A percentile compares a stretch with the other conserved stretches of the same genome.
Evolutionary conservation across 495 filamentous ascomycete genomes (phyloP).

Genomic region (Usnea hakonensis): DNA sequence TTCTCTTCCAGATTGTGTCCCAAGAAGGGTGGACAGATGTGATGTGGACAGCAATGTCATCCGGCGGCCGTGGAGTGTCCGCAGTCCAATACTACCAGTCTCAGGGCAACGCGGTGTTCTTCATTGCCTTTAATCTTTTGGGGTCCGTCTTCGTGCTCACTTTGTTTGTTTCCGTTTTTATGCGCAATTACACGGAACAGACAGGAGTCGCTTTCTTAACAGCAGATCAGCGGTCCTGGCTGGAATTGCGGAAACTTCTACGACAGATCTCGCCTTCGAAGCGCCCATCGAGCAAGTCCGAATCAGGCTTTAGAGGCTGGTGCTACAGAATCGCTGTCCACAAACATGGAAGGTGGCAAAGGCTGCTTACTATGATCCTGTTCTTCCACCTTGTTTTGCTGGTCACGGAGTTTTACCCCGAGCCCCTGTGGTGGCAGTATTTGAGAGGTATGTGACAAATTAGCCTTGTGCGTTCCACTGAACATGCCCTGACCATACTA

Average conservation of each 20-base stretch:
- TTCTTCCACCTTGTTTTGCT: constrained; percentile 77
- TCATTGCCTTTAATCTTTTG: constrained; percentile 92
- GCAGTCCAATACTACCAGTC: constrained; percentile 62
- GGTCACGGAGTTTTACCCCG: constrained; percentile 76
- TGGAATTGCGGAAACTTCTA: constrained; percentile 88
- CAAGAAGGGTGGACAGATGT: constrained; percentile 97
- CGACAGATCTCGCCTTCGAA: constrained; percentile 92
- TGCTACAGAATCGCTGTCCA: constrained; percentile 90
- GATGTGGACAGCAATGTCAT: constrained; percentile 71
- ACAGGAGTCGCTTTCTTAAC: constrained; percentile 96
- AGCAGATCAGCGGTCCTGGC: constrained; percentile 92
- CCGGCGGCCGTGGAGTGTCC: constrained; percentile 57
- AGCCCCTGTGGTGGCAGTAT: constrained; percentile 49
- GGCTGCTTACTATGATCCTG: constrained; percentile 66
- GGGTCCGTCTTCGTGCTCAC: constrained; percentile 97
- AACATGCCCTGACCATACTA: constrained; percentile 17
- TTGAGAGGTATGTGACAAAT: constrained; percentile 16
- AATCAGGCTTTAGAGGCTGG: constrained; percentile 75
- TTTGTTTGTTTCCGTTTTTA: constrained; percentile 97
- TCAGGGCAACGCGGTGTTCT: constrained; percentile 86
- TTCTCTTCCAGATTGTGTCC: constrained; percentile 97
- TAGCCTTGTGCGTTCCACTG: neutral
- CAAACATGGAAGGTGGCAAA: constrained; percentile 90
- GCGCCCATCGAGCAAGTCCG: constrained; percentile 63
- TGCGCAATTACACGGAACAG: constrained; percentile 98